phyloP scores from a whole-genome alignment of 73 alveolate species.

The Chromera velia region DNA sequence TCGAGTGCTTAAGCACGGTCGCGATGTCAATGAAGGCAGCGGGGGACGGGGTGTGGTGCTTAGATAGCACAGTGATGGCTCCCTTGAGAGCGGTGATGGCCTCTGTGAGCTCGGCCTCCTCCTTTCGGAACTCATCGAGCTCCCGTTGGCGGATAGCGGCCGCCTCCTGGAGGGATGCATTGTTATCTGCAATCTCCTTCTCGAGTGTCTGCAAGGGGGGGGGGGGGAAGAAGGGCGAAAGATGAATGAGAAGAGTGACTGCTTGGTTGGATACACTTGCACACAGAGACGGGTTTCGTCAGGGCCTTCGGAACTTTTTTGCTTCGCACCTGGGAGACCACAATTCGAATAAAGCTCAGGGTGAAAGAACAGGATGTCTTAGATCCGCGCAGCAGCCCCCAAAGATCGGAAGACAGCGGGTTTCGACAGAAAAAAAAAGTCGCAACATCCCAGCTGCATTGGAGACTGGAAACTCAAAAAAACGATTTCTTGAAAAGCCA shows the following conservation, averaged over 20 bases:
- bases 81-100: constrained; percentile 29
- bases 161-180: constrained; percentile 13
- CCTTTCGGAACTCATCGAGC: constrained; percentile 26
- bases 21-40: neutral
- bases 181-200: constrained; percentile 25
- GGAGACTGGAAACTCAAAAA: too few species aligned
- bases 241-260: too few species aligned
- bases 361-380: too few species aligned
- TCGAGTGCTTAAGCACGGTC: neutral
- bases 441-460: too few species aligned
- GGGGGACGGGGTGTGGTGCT: constrained; percentile 1
- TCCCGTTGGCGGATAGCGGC: constrained; percentile 19
- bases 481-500: too few species aligned
- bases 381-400: too few species aligned
- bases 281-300: too few species aligned
- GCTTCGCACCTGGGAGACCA: too few species aligned
- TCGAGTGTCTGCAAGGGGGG: neutral
- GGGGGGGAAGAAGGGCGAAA: neutral
- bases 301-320: too few species aligned
- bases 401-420: too few species aligned
- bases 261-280: neutral
- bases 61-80: neutral
- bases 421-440: too few species aligned
- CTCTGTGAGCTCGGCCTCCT: constrained; percentile 31
- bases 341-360: too few species aligned